These are phyloP conservation scores for Cystofilobasidium macerans DNA, from an alignment of 768 basidiomycete genomes.

Conservation along the genomic window DNA sequence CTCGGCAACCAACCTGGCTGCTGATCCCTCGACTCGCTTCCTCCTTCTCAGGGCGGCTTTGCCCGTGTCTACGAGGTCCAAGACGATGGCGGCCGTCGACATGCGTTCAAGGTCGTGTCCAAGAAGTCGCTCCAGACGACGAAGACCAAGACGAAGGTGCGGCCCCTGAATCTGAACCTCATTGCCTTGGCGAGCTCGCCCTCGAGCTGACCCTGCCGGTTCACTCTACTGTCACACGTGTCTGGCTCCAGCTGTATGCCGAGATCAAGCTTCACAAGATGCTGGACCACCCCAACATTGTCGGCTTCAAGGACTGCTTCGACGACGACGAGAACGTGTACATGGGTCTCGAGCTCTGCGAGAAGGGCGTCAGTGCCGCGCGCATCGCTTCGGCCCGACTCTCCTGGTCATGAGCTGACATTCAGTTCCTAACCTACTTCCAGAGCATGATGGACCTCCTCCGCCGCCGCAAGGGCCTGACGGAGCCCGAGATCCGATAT, in stretches of 20 bases:
- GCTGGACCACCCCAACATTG: constrained; percentile 83
- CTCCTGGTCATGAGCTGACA: neutral
- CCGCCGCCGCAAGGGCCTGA: constrained; percentile 70
- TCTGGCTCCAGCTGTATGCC: constrained; percentile 66
- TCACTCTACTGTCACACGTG: neutral
- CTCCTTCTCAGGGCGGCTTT: constrained; percentile 63
- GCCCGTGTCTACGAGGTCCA: constrained; percentile 93
- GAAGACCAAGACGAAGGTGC: constrained; percentile 92
- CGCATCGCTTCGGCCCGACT: neutral
- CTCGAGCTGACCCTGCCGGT: neutral
- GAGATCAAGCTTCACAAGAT: constrained; percentile 97
- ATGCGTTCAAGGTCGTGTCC: constrained; percentile 91
- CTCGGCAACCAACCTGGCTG: no score
- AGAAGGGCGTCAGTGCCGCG: constrained; percentile 50
- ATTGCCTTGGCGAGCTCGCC: neutral
- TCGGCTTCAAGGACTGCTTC: constrained; percentile 82
- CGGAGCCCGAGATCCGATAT: constrained; percentile 84
- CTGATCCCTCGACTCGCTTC: neutral
- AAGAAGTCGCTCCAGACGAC: constrained; percentile 83
- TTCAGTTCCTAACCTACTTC: no score
- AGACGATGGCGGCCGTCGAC: constrained; percentile 51
- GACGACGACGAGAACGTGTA: constrained; percentile 93
- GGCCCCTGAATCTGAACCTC: neutral
- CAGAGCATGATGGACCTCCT: constrained; percentile 53
- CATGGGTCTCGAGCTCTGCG: constrained; percentile 88